Evolutionary conservation across 2,329 filamentous ascomycete genomes (phyloP).

Genomic region (Lojkania enalia): DNA sequence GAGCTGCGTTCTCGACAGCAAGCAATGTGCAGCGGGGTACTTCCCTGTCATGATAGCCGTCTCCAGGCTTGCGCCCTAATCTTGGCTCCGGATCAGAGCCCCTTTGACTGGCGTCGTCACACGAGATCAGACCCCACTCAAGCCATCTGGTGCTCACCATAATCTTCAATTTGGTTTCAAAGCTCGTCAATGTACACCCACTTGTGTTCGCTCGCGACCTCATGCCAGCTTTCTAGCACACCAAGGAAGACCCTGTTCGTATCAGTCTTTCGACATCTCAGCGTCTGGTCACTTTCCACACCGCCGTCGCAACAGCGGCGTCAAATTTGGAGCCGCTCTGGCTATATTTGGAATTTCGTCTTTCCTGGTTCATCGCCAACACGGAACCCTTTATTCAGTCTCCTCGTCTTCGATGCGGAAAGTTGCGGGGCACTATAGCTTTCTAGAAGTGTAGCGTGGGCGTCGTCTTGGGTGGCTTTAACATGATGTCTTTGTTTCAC

Average conservation of each 20-base stretch:
- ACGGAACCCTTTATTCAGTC: slow-evolving; percentile 1
- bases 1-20: slow-evolving; percentile 12
- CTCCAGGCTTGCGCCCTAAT: slow-evolving; percentile 6
- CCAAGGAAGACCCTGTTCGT: slow-evolving; percentile 16
- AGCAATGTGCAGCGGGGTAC: slow-evolving; percentile 5
- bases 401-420: neutral
- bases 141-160: slow-evolving; percentile 33
- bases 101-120: slow-evolving; percentile 28
- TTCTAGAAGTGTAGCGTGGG: neutral
- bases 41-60: slow-evolving; percentile 13
- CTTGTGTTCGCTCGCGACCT: slow-evolving; percentile 10
- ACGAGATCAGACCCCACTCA: slow-evolving; percentile 31
- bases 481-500: slow-evolving; percentile 13
- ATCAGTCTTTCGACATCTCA: slow-evolving; percentile 20
- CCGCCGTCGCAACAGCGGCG: slow-evolving; percentile 7
- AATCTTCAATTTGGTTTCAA: slow-evolving; percentile 27
- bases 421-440: neutral
- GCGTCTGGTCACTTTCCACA: slow-evolving; percentile 17
- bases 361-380: slow-evolving; percentile 1
- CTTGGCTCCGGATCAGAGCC: slow-evolving; percentile 14
- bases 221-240: slow-evolving; percentile 13
- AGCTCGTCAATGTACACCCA: slow-evolving; percentile 18
- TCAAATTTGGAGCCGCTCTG: too few species aligned
- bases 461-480: slow-evolving; percentile 1
- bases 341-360: too few species aligned